These are phyloP conservation scores for Shiraia sp. DNA, from an alignment of 2,329 filamentous ascomycete species.

Conservation along the genomic window DNA sequence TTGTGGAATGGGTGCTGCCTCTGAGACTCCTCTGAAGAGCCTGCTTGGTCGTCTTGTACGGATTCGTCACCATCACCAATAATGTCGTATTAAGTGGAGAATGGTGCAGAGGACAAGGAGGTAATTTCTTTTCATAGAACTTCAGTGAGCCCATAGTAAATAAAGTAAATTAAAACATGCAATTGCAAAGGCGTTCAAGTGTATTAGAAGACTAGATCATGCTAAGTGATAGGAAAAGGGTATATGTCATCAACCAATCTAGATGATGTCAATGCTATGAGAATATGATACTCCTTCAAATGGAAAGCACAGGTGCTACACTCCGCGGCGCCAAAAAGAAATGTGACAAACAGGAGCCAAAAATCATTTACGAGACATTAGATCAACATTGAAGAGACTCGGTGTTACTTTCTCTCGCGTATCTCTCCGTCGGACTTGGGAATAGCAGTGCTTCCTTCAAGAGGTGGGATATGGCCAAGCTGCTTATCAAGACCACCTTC, in stretches of 20 bases:
- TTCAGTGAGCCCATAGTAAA: too few relatives aligned
- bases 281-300: not conserved
- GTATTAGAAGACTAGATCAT: too few relatives aligned
- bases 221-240: slow-evolving; percentile 18
- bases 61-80: too few relatives aligned
- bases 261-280: slow-evolving; percentile 11
- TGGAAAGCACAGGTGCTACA: not conserved
- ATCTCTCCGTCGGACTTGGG: slow-evolving; percentile 21
- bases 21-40: too few relatives aligned
- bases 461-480: slow-evolving; percentile 33
- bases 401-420: slow-evolving; percentile 21
- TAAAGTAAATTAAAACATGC: too few relatives aligned
- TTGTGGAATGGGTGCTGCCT: too few relatives aligned
- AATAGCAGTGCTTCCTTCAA: slow-evolving; percentile 33
- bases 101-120: too few relatives aligned
- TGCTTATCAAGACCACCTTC: slow-evolving; percentile 26
- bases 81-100: too few relatives aligned
- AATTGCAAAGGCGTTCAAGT: too few relatives aligned
- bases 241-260: slow-evolving; percentile 23
- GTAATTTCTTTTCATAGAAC: too few relatives aligned
- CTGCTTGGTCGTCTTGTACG: too few relatives aligned
- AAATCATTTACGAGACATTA: not conserved
- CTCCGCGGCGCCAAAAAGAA: not conserved
- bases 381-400: not conserved
- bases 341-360: not conserved